phyloP scores from a whole-genome alignment of 1,139 yeast genomes.

The Geotrichum klebahnii region DNA sequence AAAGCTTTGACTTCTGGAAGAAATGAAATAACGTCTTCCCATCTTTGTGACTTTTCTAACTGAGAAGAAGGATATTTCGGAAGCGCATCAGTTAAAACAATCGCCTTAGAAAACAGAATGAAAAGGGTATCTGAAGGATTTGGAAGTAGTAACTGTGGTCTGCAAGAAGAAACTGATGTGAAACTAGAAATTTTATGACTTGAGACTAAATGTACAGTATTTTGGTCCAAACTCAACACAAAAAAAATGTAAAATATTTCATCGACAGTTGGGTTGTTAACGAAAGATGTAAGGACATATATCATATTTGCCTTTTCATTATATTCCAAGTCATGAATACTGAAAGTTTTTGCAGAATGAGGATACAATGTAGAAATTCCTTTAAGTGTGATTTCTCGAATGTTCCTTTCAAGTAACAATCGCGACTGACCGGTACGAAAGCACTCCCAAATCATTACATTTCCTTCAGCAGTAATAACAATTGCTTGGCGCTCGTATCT shows the following conservation, averaged over 20 bases:
- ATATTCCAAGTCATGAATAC: slow-evolving; percentile 51
- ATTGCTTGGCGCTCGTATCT: slow-evolving; percentile 50
- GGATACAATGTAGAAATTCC: slow-evolving; percentile 45
- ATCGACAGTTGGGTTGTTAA: slow-evolving; percentile 28
- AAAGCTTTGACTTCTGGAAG: too few species aligned
- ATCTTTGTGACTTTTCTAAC: too few species aligned
- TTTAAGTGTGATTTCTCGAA: slow-evolving; percentile 40
- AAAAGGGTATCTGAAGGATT: too few species aligned
- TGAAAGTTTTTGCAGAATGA: slow-evolving; percentile 41
- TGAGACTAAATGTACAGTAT: too few species aligned
- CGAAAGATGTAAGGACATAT: slow-evolving; percentile 49
- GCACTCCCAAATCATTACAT: slow-evolving; percentile 47
- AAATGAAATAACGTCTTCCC: too few species aligned
- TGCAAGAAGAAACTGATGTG: too few species aligned
- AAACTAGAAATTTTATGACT: too few species aligned
- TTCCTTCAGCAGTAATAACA: slow-evolving; percentile 44
- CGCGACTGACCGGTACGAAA: slow-evolving; percentile 45
- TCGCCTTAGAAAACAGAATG: too few species aligned
- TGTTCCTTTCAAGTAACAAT: slow-evolving; percentile 39
- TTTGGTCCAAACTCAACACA: too few species aligned
- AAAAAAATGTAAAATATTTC: slow-evolving; percentile 13
- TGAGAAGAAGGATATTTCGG: too few species aligned
- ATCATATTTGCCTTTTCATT: slow-evolving; percentile 42
- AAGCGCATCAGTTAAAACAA: too few species aligned
- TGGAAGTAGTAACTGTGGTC: too few species aligned